Evolutionary conservation across 2,329 filamentous ascomycete species (phyloP), one percentile per base, ranked within the genome.

Genomic region (Xylariaceae sp.): DNA sequence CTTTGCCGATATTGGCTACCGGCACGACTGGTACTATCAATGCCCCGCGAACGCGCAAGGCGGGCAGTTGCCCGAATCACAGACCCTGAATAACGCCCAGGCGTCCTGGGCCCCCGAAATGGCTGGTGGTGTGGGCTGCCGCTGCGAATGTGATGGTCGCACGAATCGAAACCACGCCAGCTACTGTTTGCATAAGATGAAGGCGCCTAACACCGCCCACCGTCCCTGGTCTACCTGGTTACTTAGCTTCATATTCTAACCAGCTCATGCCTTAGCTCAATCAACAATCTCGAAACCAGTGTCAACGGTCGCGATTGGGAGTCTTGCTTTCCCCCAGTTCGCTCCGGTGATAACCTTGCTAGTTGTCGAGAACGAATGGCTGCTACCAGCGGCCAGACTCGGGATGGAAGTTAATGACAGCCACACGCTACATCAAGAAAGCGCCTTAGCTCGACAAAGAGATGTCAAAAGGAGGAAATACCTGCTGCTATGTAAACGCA

Each of bases 1-100:
- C 60, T 78, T 78, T 47, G 70, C 72, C 52, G 75, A 78, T 57
- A 70, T 77, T 50, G 75, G 75, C 12, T 79, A 78, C 57, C 68
- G 72, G 40, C 76, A 78, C 61, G 72, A 74, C 52, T 66, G 62
- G 37, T 68, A 70, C 32, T 72, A 69, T 55, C 69, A 71, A 45
- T 72, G 70, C 51, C 70, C 70, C 0, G 73, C 72, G 44, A 77
- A 77, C 56, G 69, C 73, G 19, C 71, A 69, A 0, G 73, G 68
- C 9, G 70, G 67, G 2, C 74, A 77, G 58, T 63, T 76, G 3
- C 65, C 65, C 20, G 68, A 69, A n/a, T 74, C 72, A 1, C 32
- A 62, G 43, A 54, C 62, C 2, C 67, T 76, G 19, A 67, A 66
- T 48, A 41, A 54, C 7, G 61, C 66, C 63, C 52, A 67, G 55